Conservation (phyloP, 2,329 filamentous ascomycete genomes). For the Aspergillus quadrilineatus region DNA sequence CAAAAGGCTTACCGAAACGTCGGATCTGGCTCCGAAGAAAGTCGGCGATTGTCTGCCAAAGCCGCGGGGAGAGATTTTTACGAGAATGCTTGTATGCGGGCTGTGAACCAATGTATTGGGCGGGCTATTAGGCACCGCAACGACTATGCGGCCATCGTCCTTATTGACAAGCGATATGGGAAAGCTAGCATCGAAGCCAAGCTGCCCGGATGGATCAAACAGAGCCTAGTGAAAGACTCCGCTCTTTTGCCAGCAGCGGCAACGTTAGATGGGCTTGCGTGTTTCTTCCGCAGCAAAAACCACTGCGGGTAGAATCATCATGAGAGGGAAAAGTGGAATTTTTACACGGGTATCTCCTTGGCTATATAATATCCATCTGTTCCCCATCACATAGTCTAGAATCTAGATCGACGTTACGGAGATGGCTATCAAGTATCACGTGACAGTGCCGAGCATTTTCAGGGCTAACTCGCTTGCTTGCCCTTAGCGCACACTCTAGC, state of each 20-base stretch:
- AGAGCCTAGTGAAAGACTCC: constrained; percentile 53
- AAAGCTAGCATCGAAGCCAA: constrained; percentile 71
- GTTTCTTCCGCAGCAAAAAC: constrained; percentile 30
- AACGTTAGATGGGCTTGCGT: constrained; percentile 31
- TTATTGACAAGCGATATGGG: constrained; percentile 80
- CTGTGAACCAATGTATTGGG: constrained; percentile 95
- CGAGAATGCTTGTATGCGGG: constrained; percentile 93
- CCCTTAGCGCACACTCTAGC: constrained; percentile 42
- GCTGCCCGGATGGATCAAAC: constrained; percentile 84
- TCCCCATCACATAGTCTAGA: no score
- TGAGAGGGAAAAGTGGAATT: no score
- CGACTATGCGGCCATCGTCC: constrained; percentile 87
- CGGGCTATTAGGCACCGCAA: constrained; percentile 82
- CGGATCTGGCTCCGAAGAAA: constrained; percentile 27
- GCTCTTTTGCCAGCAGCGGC: constrained; percentile 25
- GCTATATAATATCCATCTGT: no score
- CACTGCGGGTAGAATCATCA: no score
- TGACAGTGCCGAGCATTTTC: constrained; percentile 9
- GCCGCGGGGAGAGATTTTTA: constrained; percentile 73
- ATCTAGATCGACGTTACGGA: no score
- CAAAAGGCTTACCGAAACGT: constrained; percentile 47
- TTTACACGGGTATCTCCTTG: no score
- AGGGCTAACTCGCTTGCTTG: constrained; percentile 29
- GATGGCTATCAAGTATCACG: neutral
- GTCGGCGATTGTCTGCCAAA: constrained; percentile 40